Base-by-base conservation (phyloP, 805 yeast species). In the Yarrowia osloensis region DNA sequence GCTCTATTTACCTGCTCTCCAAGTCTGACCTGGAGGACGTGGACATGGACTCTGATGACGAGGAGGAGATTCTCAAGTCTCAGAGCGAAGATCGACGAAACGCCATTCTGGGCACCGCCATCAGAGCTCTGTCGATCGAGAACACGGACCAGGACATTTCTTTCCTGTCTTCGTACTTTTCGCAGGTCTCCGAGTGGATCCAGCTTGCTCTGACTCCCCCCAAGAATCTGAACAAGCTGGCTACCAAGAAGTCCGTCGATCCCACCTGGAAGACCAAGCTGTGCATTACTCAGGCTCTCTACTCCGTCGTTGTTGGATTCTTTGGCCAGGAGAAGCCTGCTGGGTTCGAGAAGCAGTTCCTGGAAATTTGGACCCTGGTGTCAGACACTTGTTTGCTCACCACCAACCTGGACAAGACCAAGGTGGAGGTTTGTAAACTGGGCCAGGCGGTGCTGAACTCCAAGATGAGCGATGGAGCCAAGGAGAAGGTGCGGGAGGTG, bases 371-470 rank as follows among this genome's bases (percentile, higher is more conserved):
- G 63, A 57, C 49, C 5, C 3, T 40, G 49, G 63, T 57, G 4
- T n/a, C 63, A 0, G 63, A 57, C 7, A 7, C 35, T 9, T 57
- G 63, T 21, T 28, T 57, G 49, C 49, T 57, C 29, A 33, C 49
- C 2, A 57, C 63, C 0, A 57, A 57, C 13, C 24, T 57, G 28
- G 63, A 57, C n/a, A 57, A 57, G 28, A 40, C 49, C 35, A 57
- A 57, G 63, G 63, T 57, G 26, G 63, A 57, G 49, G 63, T 57
- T 6, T 57, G 63, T 15, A 57, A 57, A 3, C 63, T 57, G 3
- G 63, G 63, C 12, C 63, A 57, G 63, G 63, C 49, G n/a, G 49
- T 57, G 13, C n/a, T 57, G 15, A 57, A 57, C 49, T 57, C 63
- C 13, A 57, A 57, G 26, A 26, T 57, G 49, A 28, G 63, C 4